Base-by-base conservation (phyloP, 176 grass and related monocot species). In the Rhynchospora pubera region DNA sequence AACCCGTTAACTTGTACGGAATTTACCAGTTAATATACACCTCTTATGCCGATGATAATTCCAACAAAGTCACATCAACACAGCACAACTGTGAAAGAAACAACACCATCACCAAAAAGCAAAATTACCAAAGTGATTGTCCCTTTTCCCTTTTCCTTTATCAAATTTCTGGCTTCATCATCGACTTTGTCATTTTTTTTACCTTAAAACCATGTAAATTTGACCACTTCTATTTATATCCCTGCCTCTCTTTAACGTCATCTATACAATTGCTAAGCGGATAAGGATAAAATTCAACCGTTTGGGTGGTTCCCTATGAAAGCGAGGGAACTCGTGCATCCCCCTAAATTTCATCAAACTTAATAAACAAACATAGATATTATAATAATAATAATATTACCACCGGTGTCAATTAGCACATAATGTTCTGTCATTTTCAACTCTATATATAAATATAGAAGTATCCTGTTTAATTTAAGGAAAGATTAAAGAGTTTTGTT, bases 321-420 rank as follows among this genome's bases (percentile, higher is more conserved):
- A 75, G 47, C 71, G 71, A 53, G 47, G 12, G 12, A 75, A 75
- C 71, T 55, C 71, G 47, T 75, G 71, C 13, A 75, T 53, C 71
- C 23, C 53, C 47, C 22, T 74, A 75, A 75, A 75, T 53, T 28
- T 75, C 47, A 53, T 52, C 21, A 52, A 74, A 74, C 10, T 52
- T 14, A 74, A 22, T 71, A 15, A 76, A 51, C 23, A 26, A n/a
- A 53, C 48, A 53, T 9, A 28, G 26, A 28, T 28, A 28, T 28
- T 1, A 24, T 50, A 73, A 76, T 11, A 39, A 39, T 39, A 39
- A 50, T 74, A 74, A 51, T 28, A 14, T 71, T 15, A 43, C 18
- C 39, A 65, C 3, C 62, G 12, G 12, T 64, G 9, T 39, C 34
- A 39, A 39, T 39, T 13, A 63, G 61, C 61, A 63, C 61, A 70